Percentiles rank a stretch among this genome's conserved stretches.
Evolutionary conservation across 805 yeast species (phyloP).

Genomic region (Starmerella etchellsii): DNA sequence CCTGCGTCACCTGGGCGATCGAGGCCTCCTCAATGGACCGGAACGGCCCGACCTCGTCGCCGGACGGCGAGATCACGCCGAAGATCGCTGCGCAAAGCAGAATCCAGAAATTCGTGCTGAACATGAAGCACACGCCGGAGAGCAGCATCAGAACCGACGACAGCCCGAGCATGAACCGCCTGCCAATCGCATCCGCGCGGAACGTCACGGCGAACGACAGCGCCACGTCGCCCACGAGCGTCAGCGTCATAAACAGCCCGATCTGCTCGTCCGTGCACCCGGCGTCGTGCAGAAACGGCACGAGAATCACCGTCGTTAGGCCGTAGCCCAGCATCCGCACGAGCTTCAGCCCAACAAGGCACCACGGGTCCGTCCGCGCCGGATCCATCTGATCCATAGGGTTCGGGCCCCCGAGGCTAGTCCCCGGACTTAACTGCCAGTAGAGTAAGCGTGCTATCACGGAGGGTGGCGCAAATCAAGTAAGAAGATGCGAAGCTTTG

Average conservation of each 20-base stretch:
- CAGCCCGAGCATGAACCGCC: conserved; percentile 46
- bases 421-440: too few relatives aligned
- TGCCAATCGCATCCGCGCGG: conserved; percentile 61
- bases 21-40: conserved; percentile 75
- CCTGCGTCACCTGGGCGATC: conserved; percentile 56
- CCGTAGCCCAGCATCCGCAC: conserved; percentile 66
- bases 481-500: too few relatives aligned
- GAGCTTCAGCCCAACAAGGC: conserved; percentile 58
- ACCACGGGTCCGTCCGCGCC: conserved; percentile 36
- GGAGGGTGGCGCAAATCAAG: too few relatives aligned
- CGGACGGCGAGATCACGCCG: conserved; percentile 81
- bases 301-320: conserved; percentile 62
- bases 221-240: conserved; percentile 64
- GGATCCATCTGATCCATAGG: too few relatives aligned
- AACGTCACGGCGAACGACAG: conserved; percentile 62
- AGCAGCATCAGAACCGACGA: conserved; percentile 58
- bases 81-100: conserved; percentile 59
- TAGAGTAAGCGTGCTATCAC: too few relatives aligned
- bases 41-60: conserved; percentile 86
- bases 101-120: conserved; percentile 38
- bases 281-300: conserved; percentile 47
- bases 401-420: too few relatives aligned
- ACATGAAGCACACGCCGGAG: conserved; percentile 56
- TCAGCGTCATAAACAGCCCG: conserved; percentile 71
- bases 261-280: conserved; percentile 44